Evolutionary conservation across 106 monocot genomes (phyloP), one percentile per base, ranked within the genome.

Genomic region (Dioscorea alata): DNA sequence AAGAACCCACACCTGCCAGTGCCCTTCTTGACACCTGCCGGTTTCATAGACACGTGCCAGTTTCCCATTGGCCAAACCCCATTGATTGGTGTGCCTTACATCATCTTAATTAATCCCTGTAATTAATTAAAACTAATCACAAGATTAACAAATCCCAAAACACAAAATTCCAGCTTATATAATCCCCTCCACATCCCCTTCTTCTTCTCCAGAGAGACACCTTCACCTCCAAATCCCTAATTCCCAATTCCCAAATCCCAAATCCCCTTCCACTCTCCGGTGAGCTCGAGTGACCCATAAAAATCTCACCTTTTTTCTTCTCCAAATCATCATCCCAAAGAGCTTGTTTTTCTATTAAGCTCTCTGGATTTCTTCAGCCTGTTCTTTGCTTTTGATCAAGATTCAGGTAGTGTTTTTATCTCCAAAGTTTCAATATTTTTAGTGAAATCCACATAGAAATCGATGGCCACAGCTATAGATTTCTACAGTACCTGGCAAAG

Each of bases 381-480:
- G 49, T 69, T 74, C 65, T 63, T 74, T 57, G 68, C 23, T 70
- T 80, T 73, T 84, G 52, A 33, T 80, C 65, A 35, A 80, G 72
- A 70, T 69, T 65, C 63, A 71, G 23, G 35, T 33, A 5, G 14
- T 69, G 33, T 62, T 23, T 19, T 51, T 15, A 13, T 69, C 14
- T 31, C 13, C 21, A 68, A 35, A 69, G 34, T 23, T 66, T 2
- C 4, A 56, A 7, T 53, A 21, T 31, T 69, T 69, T 23, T 63
- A 1, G 4, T 19, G 3, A 15, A 28, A 28, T 28, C 28, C 28
- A 28, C 3, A 28, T 28, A 28, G 48, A 33, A 72, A 58, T 48
- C 17, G 31, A 88, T 89, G 90, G 83, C 85, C 24, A 66, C 90
- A 60, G 83, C 81, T 79, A 75, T 84, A 71, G 83, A 86, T 73